Evolutionary conservation across 148 eudicot genomes (phyloP).

Genomic region (Dianthus caryophyllus): DNA sequence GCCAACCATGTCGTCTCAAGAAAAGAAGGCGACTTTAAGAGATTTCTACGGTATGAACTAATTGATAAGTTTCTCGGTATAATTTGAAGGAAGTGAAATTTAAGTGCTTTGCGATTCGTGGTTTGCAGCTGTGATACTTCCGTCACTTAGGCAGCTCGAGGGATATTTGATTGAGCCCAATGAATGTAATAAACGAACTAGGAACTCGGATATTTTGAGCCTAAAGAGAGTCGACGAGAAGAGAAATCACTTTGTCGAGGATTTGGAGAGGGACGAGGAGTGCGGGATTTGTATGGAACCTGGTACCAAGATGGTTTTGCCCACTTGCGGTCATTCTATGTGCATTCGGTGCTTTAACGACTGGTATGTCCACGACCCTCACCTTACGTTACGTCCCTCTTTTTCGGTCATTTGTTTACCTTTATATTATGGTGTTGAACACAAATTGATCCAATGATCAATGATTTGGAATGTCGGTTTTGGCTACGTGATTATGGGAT

Average conservation of each 20-base stretch:
- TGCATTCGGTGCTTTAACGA: conserved; percentile 69
- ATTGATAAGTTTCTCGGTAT: not conserved
- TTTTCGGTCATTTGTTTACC: no score
- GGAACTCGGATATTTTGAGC: conserved; percentile 18
- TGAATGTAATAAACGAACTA: conserved; percentile 25
- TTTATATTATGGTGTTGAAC: no score
- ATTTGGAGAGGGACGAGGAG: conserved; percentile 58
- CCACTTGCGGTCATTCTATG: conserved; percentile 77
- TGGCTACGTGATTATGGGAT: no score
- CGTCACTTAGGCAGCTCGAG: conserved; percentile 70
- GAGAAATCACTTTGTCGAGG: conserved; percentile 22
- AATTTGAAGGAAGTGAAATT: not conserved
- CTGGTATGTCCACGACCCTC: conserved; percentile 42
- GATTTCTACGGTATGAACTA: conserved; percentile 60
- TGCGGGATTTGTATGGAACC: conserved; percentile 86
- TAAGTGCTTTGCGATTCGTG: not conserved
- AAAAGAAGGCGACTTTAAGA: conserved; percentile 58
- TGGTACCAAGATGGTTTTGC: conserved; percentile 58
- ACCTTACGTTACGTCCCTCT: no score
- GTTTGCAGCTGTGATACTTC: conserved; percentile 68
- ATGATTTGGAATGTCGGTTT: no score
- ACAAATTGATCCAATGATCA: no score
- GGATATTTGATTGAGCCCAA: conserved; percentile 40
- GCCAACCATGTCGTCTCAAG: conserved; percentile 57
- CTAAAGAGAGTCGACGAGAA: conserved; percentile 33